Evolutionary conservation across 2,329 filamentous ascomycete genomes (phyloP).

Genomic region (Cercospora zeina): DNA sequence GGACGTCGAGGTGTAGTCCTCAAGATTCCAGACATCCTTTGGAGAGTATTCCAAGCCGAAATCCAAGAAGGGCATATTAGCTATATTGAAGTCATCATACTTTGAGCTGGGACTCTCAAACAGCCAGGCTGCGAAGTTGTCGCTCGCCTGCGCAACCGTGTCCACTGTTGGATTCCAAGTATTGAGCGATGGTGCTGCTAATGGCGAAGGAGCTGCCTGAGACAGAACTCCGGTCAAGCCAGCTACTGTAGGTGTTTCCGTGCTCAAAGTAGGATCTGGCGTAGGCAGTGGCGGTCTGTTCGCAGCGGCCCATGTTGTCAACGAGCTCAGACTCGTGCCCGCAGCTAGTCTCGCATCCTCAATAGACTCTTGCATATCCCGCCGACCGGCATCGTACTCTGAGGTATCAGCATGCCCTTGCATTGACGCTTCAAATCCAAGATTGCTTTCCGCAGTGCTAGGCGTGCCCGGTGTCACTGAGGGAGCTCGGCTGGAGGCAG

Average conservation of each 20-base stretch:
- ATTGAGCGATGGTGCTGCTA: neutral
- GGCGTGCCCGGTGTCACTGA: neutral
- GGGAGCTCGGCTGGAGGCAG: constrained; percentile 4
- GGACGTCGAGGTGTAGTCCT: constrained; percentile 16
- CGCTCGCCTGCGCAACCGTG: constrained; percentile 24
- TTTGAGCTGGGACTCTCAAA: constrained; percentile 35
- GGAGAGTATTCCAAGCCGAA: constrained; percentile 33
- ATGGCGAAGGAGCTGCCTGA: neutral
- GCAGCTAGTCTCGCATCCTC: constrained; percentile 71
- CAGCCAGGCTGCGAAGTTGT: constrained; percentile 35
- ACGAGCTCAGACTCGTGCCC: constrained; percentile 54
- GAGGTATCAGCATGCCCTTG: neutral
- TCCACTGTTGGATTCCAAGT: constrained; percentile 13
- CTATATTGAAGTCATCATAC: constrained; percentile 31
- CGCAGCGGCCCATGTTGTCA: constrained; percentile 12
- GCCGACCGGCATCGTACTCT: neutral
- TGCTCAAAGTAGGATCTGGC: constrained; percentile 13
- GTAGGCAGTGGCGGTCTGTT: constrained; percentile 16
- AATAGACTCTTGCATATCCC: neutral
- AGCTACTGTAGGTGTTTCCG: neutral
- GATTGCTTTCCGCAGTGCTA: neutral
- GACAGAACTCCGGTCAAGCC: neutral
- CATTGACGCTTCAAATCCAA: constrained; percentile 3
- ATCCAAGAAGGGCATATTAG: constrained; percentile 32
- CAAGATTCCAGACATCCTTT: constrained; percentile 29